These are phyloP conservation scores for Coemansia asiatica DNA, from an alignment of 192 early-diverging fungal species.

Conservation along the genomic window DNA sequence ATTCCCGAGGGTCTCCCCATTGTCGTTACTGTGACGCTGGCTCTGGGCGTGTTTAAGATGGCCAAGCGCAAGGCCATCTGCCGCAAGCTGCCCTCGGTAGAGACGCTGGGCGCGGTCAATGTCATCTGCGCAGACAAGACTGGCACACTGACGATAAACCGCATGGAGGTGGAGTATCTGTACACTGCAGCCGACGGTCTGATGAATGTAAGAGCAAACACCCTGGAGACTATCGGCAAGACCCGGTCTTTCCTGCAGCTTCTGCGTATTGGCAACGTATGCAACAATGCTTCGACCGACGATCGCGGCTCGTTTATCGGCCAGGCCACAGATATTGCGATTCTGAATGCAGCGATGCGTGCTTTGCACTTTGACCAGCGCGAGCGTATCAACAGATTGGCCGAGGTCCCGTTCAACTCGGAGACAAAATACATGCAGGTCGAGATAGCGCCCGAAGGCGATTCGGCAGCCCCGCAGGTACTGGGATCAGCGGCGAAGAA, in stretches of 20 bases:
- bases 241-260: slow-evolving; percentile 49
- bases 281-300: slow-evolving; percentile 85
- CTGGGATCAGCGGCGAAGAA: neutral
- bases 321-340: slow-evolving; percentile 92
- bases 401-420: slow-evolving; percentile 87
- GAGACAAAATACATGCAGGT: slow-evolving; percentile 96
- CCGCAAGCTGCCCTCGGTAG: slow-evolving; percentile 93
- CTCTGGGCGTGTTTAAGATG: slow-evolving; percentile 88
- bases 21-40: slow-evolving; percentile 95
- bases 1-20: slow-evolving; percentile 97
- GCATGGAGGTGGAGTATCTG: slow-evolving; percentile 87
- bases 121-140: slow-evolving; percentile 98
- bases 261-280: slow-evolving; percentile 71
- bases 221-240: slow-evolving; percentile 16
- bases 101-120: slow-evolving; percentile 91
- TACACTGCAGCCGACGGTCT: slow-evolving; percentile 63
- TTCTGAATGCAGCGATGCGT: slow-evolving; percentile 68
- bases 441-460: slow-evolving; percentile 28
- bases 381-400: slow-evolving; percentile 58
- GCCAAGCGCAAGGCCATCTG: slow-evolving; percentile 89
- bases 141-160: slow-evolving; percentile 91
- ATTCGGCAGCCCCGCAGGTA: slow-evolving; percentile 25
- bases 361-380: slow-evolving; percentile 74
- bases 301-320: slow-evolving; percentile 77
- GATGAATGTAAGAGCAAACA: slow-evolving; percentile 35